Evolutionary conservation across 805 yeast genomes (phyloP).

Genomic region (Zygoascus ofunaensis): DNA sequence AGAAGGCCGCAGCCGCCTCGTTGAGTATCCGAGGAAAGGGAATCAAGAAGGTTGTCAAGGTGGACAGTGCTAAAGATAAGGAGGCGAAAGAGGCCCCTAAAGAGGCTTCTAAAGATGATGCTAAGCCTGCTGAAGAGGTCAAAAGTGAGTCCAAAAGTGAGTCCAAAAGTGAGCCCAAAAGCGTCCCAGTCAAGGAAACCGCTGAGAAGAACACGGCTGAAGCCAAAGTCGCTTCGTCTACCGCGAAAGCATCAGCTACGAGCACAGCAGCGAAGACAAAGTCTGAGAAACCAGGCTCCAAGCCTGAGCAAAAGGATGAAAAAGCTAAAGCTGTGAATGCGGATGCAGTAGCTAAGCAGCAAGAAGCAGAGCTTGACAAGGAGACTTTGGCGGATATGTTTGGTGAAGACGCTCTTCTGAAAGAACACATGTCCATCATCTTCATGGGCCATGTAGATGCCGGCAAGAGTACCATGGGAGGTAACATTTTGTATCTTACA

Average conservation of each 20-base stretch:
- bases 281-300: conserved; percentile 3
- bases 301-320: not conserved
- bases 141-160: conserved; percentile 11
- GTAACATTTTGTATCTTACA: conserved; percentile 83
- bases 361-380: conserved; percentile 76
- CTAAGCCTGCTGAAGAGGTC: not conserved
- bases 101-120: not conserved
- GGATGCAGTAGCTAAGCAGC: conserved; percentile 54
- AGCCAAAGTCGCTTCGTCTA: conserved; percentile 8
- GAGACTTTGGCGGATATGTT: conserved; percentile 86
- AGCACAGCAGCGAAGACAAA: conserved; percentile 14
- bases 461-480: conserved; percentile 99
- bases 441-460: conserved; percentile 99
- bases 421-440: conserved; percentile 92
- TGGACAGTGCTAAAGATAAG: conserved; percentile 2
- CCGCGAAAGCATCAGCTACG: not conserved
- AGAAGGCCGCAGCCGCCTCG: conserved; percentile 10
- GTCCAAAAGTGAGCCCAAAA: conserved; percentile 14
- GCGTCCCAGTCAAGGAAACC: not conserved
- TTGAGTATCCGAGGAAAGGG: conserved; percentile 3
- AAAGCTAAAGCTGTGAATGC: conserved; percentile 21
- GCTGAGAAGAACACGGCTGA: conserved; percentile 12
- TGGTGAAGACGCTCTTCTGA: conserved; percentile 53
- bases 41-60: conserved; percentile 3
- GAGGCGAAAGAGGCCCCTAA: conserved; percentile 12